These are phyloP conservation scores for Peterozyma toletana DNA, from an alignment of 805 yeast species.

Conservation along the genomic window DNA sequence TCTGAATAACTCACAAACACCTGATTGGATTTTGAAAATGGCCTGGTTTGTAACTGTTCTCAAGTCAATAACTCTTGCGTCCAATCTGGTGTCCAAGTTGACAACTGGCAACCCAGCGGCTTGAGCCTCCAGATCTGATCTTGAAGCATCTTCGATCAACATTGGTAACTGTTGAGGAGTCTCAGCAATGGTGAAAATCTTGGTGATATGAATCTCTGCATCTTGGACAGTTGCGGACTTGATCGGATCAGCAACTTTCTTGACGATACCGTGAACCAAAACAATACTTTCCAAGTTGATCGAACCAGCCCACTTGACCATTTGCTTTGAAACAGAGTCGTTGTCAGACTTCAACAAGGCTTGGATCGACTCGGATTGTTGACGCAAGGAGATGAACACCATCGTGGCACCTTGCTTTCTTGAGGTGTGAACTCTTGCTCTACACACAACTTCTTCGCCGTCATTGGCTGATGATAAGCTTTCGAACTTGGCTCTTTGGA, in stretches of 20 bases:
- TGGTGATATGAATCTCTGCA: conserved; percentile 72
- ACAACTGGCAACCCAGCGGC: conserved; percentile 88
- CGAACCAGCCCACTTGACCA: conserved; percentile 93
- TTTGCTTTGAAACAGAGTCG: conserved; percentile 74
- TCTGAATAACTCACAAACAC: conserved; percentile 81
- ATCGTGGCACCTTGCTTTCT: conserved; percentile 96
- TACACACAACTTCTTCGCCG: conserved; percentile 72
- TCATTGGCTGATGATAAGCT: conserved; percentile 55
- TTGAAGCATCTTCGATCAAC: conserved; percentile 91
- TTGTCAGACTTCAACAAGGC: conserved; percentile 74
- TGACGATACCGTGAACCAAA: conserved; percentile 78
- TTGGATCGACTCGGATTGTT: conserved; percentile 77
- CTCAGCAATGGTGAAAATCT: conserved; percentile 72
- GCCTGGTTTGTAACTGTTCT: conserved; percentile 98
- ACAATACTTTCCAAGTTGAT: conserved; percentile 88
- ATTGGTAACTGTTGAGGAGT: conserved; percentile 92
- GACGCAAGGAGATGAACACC: conserved; percentile 87
- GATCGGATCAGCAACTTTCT: conserved; percentile 78
- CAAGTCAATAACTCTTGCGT: conserved; percentile 90
- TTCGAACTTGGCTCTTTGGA: conserved; percentile 50
- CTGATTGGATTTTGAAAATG: conserved; percentile 88
- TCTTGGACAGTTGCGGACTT: conserved; percentile 90
- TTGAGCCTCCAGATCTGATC: conserved; percentile 92
- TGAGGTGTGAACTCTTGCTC: conserved; percentile 91
- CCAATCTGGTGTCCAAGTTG: conserved; percentile 93